Base-by-base conservation (phyloP, 495 filamentous ascomycete genomes). In the Aspergillus cavernicola region DNA sequence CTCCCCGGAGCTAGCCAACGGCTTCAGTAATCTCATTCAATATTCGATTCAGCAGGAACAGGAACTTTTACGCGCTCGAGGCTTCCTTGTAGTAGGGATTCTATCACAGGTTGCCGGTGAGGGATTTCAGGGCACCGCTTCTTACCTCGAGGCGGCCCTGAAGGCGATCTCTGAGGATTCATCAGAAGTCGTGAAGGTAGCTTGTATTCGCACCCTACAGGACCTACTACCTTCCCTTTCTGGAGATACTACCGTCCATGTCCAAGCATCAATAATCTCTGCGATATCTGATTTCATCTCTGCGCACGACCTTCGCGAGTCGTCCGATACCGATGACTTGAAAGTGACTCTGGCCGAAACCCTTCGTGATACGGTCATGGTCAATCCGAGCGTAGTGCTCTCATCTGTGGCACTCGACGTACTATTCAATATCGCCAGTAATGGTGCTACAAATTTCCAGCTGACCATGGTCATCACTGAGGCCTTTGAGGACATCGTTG, bases 271-370 rank as follows among this genome's bases (percentile, higher is more conserved):
- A 8, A 87, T 96, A 33, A 82, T 97, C 36, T 70, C 79, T 2
- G 83, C 89, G 13, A 81, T 98, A 24, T 85, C 88, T 2, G 78
- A 80, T 13, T 97, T 89, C 68, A 69, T 97, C 57, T 77, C 85
- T 23, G 69, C 76, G 9, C 88, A 92, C 62, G 90, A 96, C 56
- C 71, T 95, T 49, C 83, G 81, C 53, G 92, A 96, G 38, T 74
- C 90, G 3, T 81, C 85, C 12, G 91, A 96, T 41, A 84, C 86
- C 24, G 92, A 97, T 50, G 93, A 98, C 63, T 80, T 97, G 24
- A 81, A 97, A 51, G 88, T 95, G 7, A 92, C 91, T 1, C 71
- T 98, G 19, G 85, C 92, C 4, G 93, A 98, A 66, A 90, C 91
- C 1, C 77, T 98, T 11, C 81, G 90, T 35, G 83, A 88, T 55